phyloP scores from a whole-genome alignment of 1,284 basidiomycete species.

The Marasmius fiardii region DNA sequence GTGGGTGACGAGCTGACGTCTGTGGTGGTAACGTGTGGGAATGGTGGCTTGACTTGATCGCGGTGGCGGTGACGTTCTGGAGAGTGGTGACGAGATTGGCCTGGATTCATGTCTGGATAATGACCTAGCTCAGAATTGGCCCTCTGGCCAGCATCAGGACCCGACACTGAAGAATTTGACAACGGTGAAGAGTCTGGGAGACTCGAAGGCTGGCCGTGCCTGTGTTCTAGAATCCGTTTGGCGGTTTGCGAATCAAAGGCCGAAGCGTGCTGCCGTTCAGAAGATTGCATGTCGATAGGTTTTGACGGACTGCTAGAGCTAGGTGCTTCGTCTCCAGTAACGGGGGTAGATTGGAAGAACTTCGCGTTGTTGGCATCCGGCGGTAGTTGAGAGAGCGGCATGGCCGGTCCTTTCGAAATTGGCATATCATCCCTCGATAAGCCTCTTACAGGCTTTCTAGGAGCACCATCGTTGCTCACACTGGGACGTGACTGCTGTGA shows the following conservation, averaged over 20 bases:
- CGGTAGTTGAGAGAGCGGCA: constrained; percentile 59
- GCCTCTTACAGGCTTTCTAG: constrained; percentile 27
- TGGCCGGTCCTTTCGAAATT: constrained; percentile 42
- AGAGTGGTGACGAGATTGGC: constrained; percentile 26
- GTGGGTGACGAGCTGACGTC: constrained; percentile 42
- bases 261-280: constrained; percentile 9
- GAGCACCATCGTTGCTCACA: constrained; percentile 3
- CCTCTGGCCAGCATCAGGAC: constrained; percentile 41
- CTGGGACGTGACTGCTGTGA: constrained; percentile 15
- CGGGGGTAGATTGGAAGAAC: constrained; percentile 46
- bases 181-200: constrained; percentile 53
- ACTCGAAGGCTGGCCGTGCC: constrained; percentile 41
- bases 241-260: constrained; percentile 35
- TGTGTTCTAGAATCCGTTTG: constrained; percentile 37
- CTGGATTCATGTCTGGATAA: constrained; percentile 52
- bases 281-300: constrained; percentile 38
- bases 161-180: constrained; percentile 40
- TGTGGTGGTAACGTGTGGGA: constrained; percentile 48
- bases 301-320: constrained; percentile 53
- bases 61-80: constrained; percentile 38
- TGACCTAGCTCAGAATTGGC: constrained; percentile 78
- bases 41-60: constrained; percentile 52
- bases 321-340: constrained; percentile 33
- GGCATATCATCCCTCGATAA: constrained; percentile 66
- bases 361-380: constrained; percentile 59